Base-by-base conservation (phyloP, 2,329 filamentous ascomycete genomes). In the Xylaria sp. region DNA sequence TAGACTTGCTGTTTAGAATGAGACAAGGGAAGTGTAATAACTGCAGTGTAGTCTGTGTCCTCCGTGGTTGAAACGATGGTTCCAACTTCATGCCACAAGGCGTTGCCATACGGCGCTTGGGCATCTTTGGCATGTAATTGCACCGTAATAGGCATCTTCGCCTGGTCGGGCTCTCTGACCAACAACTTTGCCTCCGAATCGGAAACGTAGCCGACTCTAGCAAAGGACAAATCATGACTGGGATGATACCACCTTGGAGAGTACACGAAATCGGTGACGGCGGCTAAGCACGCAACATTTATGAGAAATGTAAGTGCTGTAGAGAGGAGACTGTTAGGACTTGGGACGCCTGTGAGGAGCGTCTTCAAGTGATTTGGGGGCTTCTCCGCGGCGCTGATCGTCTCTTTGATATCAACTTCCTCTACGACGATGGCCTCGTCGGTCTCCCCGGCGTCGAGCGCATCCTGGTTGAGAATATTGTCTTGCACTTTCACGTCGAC, bases 201-300 rank as follows among this genome's bases (percentile, higher is more conserved):
- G 4, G 94, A 97, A 34, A 98, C 91, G 78, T 95, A 95, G 31
- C 96, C 96, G 18, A 97, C 84, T 9, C 96, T 88, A 50, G 93
- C 92, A 79, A 99, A 97, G 0, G 94, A 93, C 12, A 97, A 83
- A 72, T 97, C 90, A 34, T 92, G 83, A 31, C 86, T 89, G 3
- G 91, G 89, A 79, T 97, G 86, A 41, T 91, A 87, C 68, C 91
- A 80, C 12, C 89, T 88, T 1, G 92, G 91, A 23, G 92, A 89
- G 77, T 92, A 94, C 15, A 97, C 85, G 48, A 94, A 88, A 79
- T 99, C 96, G 31, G 91, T 85, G 0, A 91, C 88, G 80, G 95
- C 88, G 9, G 88, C 83, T 6, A 94, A 85, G 50, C 96, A 83
- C 2, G 86, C 81, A 20, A 89, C 77, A 78, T 98, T 98, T 78